phyloP scores from a whole-genome alignment of 805 yeast genomes.

The Priceomyces castillae region DNA sequence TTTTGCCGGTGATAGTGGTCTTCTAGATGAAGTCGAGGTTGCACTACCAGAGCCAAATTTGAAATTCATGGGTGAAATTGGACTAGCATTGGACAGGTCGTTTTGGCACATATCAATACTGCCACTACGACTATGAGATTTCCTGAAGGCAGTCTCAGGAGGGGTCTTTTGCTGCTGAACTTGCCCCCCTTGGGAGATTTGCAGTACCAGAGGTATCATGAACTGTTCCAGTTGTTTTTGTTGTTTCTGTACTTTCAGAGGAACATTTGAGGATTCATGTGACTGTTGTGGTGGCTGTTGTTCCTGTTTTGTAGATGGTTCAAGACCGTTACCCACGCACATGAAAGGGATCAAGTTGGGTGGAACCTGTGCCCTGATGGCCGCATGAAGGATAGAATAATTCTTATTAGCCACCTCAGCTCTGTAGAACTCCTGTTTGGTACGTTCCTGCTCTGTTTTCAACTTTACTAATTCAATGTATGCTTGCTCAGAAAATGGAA shows the following conservation, averaged over 20 bases:
- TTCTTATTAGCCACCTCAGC: slow-evolving; percentile 61
- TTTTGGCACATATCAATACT: slow-evolving; percentile 3
- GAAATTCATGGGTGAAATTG: slow-evolving; percentile 33
- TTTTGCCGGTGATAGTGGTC: slow-evolving; percentile 65
- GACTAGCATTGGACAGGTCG: slow-evolving; percentile 25
- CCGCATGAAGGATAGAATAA: slow-evolving; percentile 59
- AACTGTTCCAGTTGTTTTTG: background rate
- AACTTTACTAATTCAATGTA: slow-evolving; percentile 57
- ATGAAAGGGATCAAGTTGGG: slow-evolving; percentile 58
- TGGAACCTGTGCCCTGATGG: slow-evolving; percentile 63
- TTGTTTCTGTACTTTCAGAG: background rate
- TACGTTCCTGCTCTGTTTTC: slow-evolving; percentile 70
- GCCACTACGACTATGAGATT: slow-evolving; percentile 10
- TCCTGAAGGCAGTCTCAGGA: background rate
- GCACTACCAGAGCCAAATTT: slow-evolving; percentile 33
- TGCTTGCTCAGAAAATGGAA: slow-evolving; percentile 59
- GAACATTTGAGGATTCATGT: slow-evolving; percentile 1
- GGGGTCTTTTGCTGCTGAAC: slow-evolving; percentile 6
- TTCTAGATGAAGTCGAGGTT: slow-evolving; percentile 13
- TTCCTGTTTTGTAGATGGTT: slow-evolving; percentile 10
- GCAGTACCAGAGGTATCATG: slow-evolving; percentile 6
- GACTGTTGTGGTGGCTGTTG: slow-evolving; percentile 12
- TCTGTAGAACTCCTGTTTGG: slow-evolving; percentile 75
- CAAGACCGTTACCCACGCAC: slow-evolving; percentile 38
- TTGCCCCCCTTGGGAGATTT: slow-evolving; percentile 6